A percentile compares a stretch with the other conserved stretches of the same genome.
phyloP scores from a whole-genome alignment of 1,284 basidiomycete genomes.

The Melampsora americana region DNA sequence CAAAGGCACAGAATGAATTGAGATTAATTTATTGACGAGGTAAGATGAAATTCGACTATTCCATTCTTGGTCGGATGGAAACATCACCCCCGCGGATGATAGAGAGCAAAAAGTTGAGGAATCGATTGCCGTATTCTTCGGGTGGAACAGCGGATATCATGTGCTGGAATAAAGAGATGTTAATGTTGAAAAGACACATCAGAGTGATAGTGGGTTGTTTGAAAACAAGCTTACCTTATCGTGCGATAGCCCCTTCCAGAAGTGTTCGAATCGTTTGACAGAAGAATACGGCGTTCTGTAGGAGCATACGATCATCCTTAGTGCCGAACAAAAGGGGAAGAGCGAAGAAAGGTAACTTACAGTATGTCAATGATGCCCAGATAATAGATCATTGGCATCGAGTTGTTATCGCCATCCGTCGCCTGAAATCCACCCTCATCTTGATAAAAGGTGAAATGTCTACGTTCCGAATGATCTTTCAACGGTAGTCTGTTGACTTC shows the following conservation, averaged over 20 bases:
- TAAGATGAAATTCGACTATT: conserved; percentile 1
- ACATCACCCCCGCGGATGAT: conserved; percentile 79
- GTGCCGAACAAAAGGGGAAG: too few relatives aligned
- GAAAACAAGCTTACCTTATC: conserved; percentile 66
- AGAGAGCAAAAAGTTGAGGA: conserved; percentile 79
- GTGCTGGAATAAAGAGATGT: conserved; percentile 60
- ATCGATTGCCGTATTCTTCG: conserved; percentile 75
- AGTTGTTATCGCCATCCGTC: conserved; percentile 76
- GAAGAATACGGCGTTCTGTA: conserved; percentile 44
- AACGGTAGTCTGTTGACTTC: conserved; percentile 66
- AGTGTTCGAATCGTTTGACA: conserved; percentile 78
- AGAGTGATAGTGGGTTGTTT: background rate
- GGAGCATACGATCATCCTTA: background rate
- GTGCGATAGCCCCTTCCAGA: conserved; percentile 84
- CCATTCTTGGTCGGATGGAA: conserved; percentile 62
- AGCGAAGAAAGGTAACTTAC: conserved; percentile 49
- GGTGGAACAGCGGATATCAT: conserved; percentile 90
- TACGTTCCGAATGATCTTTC: conserved; percentile 67
- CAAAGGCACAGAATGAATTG: too few relatives aligned
- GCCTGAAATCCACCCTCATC: conserved; percentile 91
- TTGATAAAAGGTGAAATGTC: conserved; percentile 89
- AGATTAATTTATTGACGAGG: background rate
- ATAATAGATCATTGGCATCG: conserved; percentile 82
- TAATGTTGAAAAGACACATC: background rate
- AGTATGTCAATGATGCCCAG: conserved; percentile 55